These are phyloP conservation scores for Colletotrichum plurivorum DNA, from an alignment of 2,329 filamentous ascomycete species.

Conservation along the genomic window DNA sequence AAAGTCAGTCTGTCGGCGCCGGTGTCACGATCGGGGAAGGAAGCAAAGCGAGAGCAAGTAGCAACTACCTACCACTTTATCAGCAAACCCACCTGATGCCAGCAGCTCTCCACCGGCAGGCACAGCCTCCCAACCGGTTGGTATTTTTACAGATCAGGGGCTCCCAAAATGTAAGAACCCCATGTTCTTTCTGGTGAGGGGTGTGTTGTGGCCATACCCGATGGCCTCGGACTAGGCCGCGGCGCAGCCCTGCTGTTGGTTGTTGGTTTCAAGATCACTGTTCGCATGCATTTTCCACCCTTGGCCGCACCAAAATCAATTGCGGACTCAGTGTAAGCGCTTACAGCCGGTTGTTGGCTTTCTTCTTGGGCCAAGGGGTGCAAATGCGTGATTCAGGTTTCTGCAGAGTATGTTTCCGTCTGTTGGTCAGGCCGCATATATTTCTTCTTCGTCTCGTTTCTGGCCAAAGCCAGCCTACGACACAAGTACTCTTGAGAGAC, in stretches of 20 bases:
- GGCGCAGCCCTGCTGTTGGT: not conserved
- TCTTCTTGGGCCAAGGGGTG: not conserved
- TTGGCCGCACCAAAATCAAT: not conserved
- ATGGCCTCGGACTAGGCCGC: not conserved
- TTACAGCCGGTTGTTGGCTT: not conserved
- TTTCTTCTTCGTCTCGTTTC: too few relatives aligned
- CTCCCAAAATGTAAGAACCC: not conserved
- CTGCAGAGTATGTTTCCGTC: too few relatives aligned
- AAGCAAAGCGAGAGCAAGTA: too few relatives aligned
- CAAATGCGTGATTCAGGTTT: too few relatives aligned
- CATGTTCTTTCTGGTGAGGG: not conserved
- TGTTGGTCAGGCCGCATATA: too few relatives aligned
- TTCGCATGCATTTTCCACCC: not conserved
- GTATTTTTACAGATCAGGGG: not conserved
- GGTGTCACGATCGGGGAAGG: too few relatives aligned
- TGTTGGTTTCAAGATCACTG: not conserved
- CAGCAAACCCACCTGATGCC: not conserved
- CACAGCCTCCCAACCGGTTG: not conserved
- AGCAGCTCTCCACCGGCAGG: not conserved
- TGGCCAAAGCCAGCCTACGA: too few relatives aligned
- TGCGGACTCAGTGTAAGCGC: not conserved
- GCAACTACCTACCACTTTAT: too few relatives aligned
- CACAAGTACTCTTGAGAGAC: too few relatives aligned
- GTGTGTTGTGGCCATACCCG: not conserved
- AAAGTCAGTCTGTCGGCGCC: too few relatives aligned